phyloP scores from a whole-genome alignment of 2,329 filamentous ascomycete species.

The Aspergillus brunneoviolaceus region DNA sequence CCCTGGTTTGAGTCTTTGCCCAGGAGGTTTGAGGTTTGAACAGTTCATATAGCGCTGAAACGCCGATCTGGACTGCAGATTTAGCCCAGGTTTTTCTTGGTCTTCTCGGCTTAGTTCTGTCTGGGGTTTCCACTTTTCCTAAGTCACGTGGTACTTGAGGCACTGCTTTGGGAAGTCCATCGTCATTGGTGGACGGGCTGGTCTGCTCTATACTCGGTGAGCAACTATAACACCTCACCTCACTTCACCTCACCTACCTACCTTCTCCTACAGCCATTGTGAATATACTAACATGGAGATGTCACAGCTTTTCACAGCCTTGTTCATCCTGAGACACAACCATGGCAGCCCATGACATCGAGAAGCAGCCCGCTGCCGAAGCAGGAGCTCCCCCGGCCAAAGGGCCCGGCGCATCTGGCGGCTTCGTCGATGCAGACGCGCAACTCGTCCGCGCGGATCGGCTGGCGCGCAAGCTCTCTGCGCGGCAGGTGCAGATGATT shows the following conservation, averaged over 20 bases:
- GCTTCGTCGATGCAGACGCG: constrained; percentile 10
- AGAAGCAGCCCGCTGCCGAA: constrained; percentile 20
- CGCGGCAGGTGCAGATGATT: constrained; percentile 68
- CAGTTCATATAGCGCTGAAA: neutral
- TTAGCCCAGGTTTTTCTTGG: neutral
- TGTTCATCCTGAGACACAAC: neutral
- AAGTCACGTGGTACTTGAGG: neutral
- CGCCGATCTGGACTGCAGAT: neutral
- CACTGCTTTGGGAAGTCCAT: neutral
- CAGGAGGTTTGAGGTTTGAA: neutral
- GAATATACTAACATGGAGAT: neutral
- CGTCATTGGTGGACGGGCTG: neutral
- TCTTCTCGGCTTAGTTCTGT: neutral
- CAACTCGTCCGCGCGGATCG: constrained; percentile 43
- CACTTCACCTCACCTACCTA: too few relatives aligned
- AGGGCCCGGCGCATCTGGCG: constrained; percentile 12
- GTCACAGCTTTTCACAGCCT: neutral
- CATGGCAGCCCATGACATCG: constrained; percentile 25
- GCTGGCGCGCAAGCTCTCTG: constrained; percentile 56
- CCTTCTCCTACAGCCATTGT: neutral
- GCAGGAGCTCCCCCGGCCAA: constrained; percentile 9
- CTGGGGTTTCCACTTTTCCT: neutral
- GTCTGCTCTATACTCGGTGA: neutral
- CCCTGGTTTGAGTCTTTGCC: neutral
- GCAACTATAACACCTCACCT: too few relatives aligned